These are phyloP conservation scores for Xerocomus potaroensis DNA, from an alignment of 768 basidiomycete species.

Conservation along the genomic window DNA sequence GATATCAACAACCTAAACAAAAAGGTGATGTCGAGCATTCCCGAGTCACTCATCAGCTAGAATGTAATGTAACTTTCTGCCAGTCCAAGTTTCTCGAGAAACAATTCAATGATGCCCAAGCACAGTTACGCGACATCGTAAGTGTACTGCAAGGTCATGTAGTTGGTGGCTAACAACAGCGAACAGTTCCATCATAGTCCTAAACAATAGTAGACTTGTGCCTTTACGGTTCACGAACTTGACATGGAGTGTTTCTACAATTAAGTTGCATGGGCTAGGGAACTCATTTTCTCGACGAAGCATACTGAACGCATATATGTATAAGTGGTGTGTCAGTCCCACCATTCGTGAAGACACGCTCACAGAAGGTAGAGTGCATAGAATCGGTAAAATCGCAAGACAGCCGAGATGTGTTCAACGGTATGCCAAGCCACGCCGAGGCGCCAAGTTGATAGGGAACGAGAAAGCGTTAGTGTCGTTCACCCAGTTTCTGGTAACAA, in stretches of 20 bases:
- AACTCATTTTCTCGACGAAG: neutral
- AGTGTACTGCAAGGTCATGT: slow-evolving; percentile 20
- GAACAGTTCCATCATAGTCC: slow-evolving; percentile 30
- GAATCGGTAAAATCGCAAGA: neutral
- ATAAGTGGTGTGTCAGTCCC: slow-evolving; percentile 1
- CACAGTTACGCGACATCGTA: slow-evolving; percentile 82
- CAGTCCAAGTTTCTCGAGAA: slow-evolving; percentile 92
- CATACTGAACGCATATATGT: slow-evolving; percentile 1
- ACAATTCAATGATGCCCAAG: slow-evolving; percentile 87
- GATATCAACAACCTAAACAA: slow-evolving; percentile 80
- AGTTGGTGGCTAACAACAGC: slow-evolving; percentile 3
- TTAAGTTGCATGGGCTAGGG: neutral
- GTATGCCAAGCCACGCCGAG: slow-evolving; percentile 12
- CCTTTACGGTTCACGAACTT: slow-evolving; percentile 8
- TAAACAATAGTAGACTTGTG: slow-evolving; percentile 19
- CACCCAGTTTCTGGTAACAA: slow-evolving; percentile 27
- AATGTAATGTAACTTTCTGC: neutral
- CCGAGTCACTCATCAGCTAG: neutral
- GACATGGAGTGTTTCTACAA: neutral
- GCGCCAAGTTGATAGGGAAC: slow-evolving; percentile 17
- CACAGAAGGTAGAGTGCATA: neutral
- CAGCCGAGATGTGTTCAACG: slow-evolving; percentile 6
- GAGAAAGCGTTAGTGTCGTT: slow-evolving; percentile 6
- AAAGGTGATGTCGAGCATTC: slow-evolving; percentile 52
- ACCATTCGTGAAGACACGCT: neutral